Evolutionary conservation across 1,139 yeast species (phyloP).

Genomic region (Hyphopichia khmerensis): DNA sequence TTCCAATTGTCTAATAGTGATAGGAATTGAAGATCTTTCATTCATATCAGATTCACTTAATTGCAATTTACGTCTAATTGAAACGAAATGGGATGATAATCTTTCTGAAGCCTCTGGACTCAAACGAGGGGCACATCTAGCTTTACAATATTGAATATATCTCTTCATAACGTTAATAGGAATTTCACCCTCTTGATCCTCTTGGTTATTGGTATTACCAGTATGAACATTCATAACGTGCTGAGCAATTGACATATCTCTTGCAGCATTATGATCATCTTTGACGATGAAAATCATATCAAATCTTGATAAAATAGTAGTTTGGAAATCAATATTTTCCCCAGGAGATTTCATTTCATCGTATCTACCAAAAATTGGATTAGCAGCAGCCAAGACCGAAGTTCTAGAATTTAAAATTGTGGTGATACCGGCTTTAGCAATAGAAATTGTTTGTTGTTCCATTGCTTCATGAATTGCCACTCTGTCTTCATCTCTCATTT

Average conservation of each 20-base stretch:
- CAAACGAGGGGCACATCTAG: slow-evolving; percentile 89
- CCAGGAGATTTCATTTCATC: slow-evolving; percentile 97
- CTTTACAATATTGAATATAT: slow-evolving; percentile 85
- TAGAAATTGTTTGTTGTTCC: slow-evolving; percentile 99
- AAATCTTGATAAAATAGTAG: slow-evolving; percentile 93
- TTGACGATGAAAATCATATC: slow-evolving; percentile 98
- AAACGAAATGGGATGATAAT: slow-evolving; percentile 91
- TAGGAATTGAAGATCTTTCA: slow-evolving; percentile 93
- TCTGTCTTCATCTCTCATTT: slow-evolving; percentile 98
- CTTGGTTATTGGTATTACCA: slow-evolving; percentile 55
- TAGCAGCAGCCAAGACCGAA: slow-evolving; percentile 95
- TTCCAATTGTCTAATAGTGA: slow-evolving; percentile 95
- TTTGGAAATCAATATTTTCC: slow-evolving; percentile 96
- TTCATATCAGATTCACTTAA: slow-evolving; percentile 78
- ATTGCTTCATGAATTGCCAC: slow-evolving; percentile 99
- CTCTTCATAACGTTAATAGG: slow-evolving; percentile 90
- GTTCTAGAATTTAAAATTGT: slow-evolving; percentile 95
- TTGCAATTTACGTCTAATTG: slow-evolving; percentile 82
- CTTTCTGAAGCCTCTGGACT: slow-evolving; percentile 88
- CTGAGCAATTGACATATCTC: slow-evolving; percentile 88
- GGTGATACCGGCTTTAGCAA: slow-evolving; percentile 98
- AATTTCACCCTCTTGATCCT: slow-evolving; percentile 77
- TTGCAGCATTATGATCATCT: slow-evolving; percentile 84
- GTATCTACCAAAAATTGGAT: slow-evolving; percentile 94
- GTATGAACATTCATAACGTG: slow-evolving; percentile 96